These are phyloP conservation scores for Lecanicillium sp. DNA, from an alignment of 2,329 filamentous ascomycete genomes.

Conservation along the genomic window DNA sequence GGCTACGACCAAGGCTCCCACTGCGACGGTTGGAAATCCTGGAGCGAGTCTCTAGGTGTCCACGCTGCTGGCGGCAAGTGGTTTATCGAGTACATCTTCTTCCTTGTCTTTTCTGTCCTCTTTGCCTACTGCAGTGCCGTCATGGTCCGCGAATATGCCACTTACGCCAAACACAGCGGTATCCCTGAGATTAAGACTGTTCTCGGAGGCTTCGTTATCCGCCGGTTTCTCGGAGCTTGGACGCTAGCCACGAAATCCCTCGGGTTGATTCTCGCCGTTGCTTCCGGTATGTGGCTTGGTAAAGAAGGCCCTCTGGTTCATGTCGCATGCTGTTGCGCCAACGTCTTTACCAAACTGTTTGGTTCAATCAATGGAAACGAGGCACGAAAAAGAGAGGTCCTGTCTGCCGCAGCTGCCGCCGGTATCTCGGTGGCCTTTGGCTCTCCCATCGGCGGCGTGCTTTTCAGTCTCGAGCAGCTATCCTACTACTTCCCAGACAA, in stretches of 20 bases:
- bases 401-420: conserved; percentile 85
- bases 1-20: conserved; percentile 77
- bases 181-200: conserved; percentile 98
- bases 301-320: conserved; percentile 95
- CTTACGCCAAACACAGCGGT: conserved; percentile 87
- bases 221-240: conserved; percentile 78
- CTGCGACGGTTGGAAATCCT: conserved; percentile 80
- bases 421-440: conserved; percentile 94
- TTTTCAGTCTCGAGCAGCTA: conserved; percentile 95
- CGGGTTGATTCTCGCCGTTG: conserved; percentile 83
- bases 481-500: conserved; percentile 98
- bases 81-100: conserved; percentile 82
- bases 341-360: conserved; percentile 74
- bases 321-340: conserved; percentile 94
- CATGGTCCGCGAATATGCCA: conserved; percentile 74
- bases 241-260: conserved; percentile 84
- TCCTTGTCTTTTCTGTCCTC: conserved; percentile 70
- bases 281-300: conserved; percentile 91
- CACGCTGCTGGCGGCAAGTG: conserved; percentile 61
- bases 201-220: conserved; percentile 86
- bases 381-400: conserved; percentile 85
- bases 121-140: conserved; percentile 73
- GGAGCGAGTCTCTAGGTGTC: conserved; percentile 68
- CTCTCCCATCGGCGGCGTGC: conserved; percentile 84
- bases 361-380: conserved; percentile 74